These are phyloP conservation scores for Tuber microsphaerosporum DNA, from an alignment of 495 filamentous ascomycete genomes.

Conservation along the genomic window DNA sequence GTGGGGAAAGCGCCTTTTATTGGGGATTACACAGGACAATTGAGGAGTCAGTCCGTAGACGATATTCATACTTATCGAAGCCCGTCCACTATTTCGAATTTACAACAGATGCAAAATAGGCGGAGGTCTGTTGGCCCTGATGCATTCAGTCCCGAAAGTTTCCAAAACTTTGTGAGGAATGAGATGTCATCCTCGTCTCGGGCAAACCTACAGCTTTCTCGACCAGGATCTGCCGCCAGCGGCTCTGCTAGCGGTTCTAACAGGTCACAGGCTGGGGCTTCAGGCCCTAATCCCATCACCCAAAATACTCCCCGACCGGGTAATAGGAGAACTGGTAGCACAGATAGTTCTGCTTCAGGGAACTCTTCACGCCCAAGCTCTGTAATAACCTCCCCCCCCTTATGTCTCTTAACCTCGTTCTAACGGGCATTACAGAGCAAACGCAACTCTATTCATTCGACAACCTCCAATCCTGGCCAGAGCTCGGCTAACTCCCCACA, in stretches of 20 bases:
- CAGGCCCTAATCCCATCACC: constrained; percentile 11
- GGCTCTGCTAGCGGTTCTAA: constrained; percentile 36
- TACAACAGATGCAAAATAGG: constrained; percentile 40
- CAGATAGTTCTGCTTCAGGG: constrained; percentile 50
- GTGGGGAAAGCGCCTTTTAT: constrained; percentile 40
- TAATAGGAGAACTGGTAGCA: constrained; percentile 55
- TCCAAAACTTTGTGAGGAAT: constrained; percentile 40
- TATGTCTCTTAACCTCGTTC: constrained; percentile 32
- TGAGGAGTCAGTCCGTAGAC: constrained; percentile 43
- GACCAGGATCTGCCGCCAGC: constrained; percentile 27
- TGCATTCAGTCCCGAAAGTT: constrained; percentile 48
- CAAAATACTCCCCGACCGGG: constrained; percentile 46
- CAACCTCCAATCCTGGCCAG: constrained; percentile 21
- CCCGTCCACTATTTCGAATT: constrained; percentile 26
- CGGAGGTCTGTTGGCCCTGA: constrained; percentile 38
- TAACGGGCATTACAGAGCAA: constrained; percentile 37
- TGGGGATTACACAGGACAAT: constrained; percentile 42
- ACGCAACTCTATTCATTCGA: constrained; percentile 40
- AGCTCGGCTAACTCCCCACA: constrained; percentile 42
- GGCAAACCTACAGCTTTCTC: constrained; percentile 28
- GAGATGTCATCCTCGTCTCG: constrained; percentile 42
- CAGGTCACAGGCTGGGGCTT: constrained; percentile 32
- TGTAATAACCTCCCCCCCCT: constrained; percentile 46
- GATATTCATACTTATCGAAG: constrained; percentile 45
- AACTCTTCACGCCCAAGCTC: constrained; percentile 52